These are phyloP conservation scores for Pseudonitzschia multiseries DNA, from an alignment of 108 stramenopile genomes.

Conservation along the genomic window DNA sequence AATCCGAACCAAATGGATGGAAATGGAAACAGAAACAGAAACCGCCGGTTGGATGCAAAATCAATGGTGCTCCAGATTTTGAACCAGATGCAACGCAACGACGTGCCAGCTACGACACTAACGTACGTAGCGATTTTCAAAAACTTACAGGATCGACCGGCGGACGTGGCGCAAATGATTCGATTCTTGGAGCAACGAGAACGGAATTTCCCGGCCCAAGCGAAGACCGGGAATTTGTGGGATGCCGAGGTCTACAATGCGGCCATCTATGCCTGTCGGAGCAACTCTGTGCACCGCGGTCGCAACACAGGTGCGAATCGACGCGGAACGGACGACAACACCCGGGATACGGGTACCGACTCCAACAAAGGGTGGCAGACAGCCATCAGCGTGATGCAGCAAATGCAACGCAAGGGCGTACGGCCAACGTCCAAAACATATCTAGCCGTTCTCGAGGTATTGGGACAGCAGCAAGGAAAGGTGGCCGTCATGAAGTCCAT, in stretches of 20 bases:
- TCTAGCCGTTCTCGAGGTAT: slow-evolving; percentile 45
- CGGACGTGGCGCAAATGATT: slow-evolving; percentile 7
- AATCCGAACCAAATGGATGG: neutral
- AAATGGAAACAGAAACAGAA: too few species aligned
- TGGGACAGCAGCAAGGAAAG: slow-evolving; percentile 41
- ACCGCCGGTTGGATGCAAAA: neutral
- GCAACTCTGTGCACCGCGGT: neutral
- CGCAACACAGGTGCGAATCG: neutral
- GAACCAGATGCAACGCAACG: slow-evolving; percentile 24
- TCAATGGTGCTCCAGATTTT: slow-evolving; percentile 15
- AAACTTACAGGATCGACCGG: slow-evolving; percentile 4
- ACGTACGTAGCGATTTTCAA: slow-evolving; percentile 30
- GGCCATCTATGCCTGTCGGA: slow-evolving; percentile 43
- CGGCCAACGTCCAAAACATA: slow-evolving; percentile 54
- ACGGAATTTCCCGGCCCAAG: neutral
- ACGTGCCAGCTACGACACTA: slow-evolving; percentile 30
- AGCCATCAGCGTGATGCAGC: slow-evolving; percentile 43
- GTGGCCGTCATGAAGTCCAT: slow-evolving; percentile 45
- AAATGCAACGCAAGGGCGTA: slow-evolving; percentile 49
- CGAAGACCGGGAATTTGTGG: slow-evolving; percentile 2
- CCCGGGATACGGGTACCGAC: neutral
- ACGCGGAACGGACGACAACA: neutral
- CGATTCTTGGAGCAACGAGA: slow-evolving; percentile 9
- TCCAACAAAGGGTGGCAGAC: slow-evolving; percentile 47
- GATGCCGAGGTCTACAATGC: slow-evolving; percentile 40